These are phyloP conservation scores for Luffa acutangula DNA, from an alignment of 306 rosid species.

Conservation along the genomic window DNA sequence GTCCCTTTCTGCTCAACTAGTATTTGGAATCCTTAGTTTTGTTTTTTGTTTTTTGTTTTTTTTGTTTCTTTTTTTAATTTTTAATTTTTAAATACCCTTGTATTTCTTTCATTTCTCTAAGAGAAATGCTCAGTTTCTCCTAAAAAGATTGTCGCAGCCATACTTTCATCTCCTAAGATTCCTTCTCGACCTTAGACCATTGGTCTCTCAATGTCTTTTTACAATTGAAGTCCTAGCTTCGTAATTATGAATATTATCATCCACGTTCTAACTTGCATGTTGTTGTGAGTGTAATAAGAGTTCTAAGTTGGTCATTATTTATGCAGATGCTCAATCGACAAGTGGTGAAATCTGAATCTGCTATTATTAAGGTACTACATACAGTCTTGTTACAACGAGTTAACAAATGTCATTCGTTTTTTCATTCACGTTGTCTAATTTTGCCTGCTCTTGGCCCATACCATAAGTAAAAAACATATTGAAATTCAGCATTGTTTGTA, in stretches of 20 bases:
- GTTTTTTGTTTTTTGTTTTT: neutral
- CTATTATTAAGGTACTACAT: slow-evolving; percentile 67
- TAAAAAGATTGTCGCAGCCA: neutral
- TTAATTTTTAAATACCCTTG: neutral
- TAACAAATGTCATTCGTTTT: neutral
- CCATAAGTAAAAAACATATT: neutral
- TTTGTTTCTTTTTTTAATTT: neutral
- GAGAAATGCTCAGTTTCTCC: neutral
- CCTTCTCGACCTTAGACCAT: neutral
- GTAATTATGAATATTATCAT: neutral
- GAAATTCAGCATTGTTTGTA: slow-evolving; percentile 10
- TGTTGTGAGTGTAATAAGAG: neutral
- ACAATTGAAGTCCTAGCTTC: neutral
- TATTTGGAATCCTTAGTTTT: neutral
- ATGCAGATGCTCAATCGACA: slow-evolving; percentile 83
- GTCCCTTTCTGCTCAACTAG: too few species aligned
- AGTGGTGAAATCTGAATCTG: slow-evolving; percentile 93
- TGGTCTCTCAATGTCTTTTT: neutral
- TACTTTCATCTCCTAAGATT: neutral
- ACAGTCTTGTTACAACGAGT: neutral
- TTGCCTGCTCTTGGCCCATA: neutral
- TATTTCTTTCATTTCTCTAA: neutral
- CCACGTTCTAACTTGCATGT: neutral
- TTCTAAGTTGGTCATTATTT: slow-evolving; percentile 8
- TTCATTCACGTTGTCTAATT: neutral